These are phyloP conservation scores for Quercus alba DNA, from an alignment of 306 rosid species.

Conservation along the genomic window DNA sequence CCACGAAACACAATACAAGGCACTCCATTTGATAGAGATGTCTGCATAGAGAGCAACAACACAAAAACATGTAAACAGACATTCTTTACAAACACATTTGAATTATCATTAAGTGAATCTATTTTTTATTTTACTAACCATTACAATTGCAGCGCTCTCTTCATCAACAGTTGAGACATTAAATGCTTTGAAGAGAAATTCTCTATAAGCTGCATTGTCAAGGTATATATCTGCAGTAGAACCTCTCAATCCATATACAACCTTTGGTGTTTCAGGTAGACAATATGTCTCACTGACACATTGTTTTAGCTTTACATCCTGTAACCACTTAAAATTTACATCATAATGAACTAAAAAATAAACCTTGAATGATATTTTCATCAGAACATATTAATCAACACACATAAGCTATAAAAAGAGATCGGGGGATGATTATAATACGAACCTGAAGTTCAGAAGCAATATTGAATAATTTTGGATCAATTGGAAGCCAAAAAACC, in stretches of 20 bases:
- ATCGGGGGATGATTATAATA: not conserved
- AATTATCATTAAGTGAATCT: too few species aligned
- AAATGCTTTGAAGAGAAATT: constrained; percentile 13
- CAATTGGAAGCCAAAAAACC: constrained; percentile 15
- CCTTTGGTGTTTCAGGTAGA: constrained; percentile 11
- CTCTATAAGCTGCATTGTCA: constrained; percentile 19
- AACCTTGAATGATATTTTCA: not conserved
- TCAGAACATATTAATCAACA: too few species aligned
- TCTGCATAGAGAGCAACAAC: too few species aligned
- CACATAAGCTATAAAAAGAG: too few species aligned
- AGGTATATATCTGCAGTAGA: constrained; percentile 18
- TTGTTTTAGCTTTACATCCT: constrained; percentile 8
- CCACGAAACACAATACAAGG: too few species aligned
- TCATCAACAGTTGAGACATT: too few species aligned
- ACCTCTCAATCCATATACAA: constrained; percentile 19
- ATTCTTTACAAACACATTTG: too few species aligned
- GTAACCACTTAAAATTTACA: not conserved
- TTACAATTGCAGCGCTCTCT: too few species aligned
- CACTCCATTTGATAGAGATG: too few species aligned
- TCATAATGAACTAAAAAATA: not conserved
- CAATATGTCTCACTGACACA: constrained; percentile 18
- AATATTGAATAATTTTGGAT: constrained; percentile 3
- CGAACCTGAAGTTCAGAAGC: constrained; percentile 8
- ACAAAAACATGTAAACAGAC: too few species aligned
- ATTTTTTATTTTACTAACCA: too few species aligned